These are phyloP conservation scores for Zea luxurians DNA, from an alignment of 176 grass and related monocot genomes.

Conservation along the genomic window DNA sequence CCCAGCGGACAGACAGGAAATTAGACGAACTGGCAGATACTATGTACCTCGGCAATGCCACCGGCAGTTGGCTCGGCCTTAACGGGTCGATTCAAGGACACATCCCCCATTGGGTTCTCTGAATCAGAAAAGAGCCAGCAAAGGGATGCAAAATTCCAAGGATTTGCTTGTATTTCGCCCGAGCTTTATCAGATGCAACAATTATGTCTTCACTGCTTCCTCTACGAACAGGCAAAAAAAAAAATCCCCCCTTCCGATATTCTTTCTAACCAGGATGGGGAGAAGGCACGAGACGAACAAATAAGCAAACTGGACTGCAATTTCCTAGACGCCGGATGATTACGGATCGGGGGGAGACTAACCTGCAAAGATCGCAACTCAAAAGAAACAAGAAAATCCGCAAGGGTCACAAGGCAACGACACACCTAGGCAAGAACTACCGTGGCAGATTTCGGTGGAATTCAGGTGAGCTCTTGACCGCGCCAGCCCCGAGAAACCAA, in stretches of 20 bases:
- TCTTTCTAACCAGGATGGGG: neutral
- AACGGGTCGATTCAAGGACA: constrained; percentile 36
- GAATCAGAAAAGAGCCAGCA: neutral
- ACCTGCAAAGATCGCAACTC: constrained; percentile 14
- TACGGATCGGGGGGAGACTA: neutral
- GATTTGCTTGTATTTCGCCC: neutral
- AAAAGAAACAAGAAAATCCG: constrained; percentile 8
- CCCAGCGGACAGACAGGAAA: neutral
- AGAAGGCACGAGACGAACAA: constrained; percentile 15
- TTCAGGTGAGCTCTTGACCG: neutral
- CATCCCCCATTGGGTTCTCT: constrained; percentile 39
- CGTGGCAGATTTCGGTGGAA: neutral
- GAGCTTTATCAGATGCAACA: neutral
- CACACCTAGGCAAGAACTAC: neutral
- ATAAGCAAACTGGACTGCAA: neutral
- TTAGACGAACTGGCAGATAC: neutral
- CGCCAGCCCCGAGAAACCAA: neutral
- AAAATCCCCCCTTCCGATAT: neutral
- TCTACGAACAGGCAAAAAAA: neutral
- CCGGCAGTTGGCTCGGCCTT: constrained; percentile 29
- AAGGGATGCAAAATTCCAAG: neutral
- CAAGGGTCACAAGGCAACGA: neutral
- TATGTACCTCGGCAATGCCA: constrained; percentile 35
- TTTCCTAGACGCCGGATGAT: neutral
- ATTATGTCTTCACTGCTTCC: neutral